Base-by-base conservation (phyloP, 176 grass and related monocot species). In the Poa annua region DNA sequence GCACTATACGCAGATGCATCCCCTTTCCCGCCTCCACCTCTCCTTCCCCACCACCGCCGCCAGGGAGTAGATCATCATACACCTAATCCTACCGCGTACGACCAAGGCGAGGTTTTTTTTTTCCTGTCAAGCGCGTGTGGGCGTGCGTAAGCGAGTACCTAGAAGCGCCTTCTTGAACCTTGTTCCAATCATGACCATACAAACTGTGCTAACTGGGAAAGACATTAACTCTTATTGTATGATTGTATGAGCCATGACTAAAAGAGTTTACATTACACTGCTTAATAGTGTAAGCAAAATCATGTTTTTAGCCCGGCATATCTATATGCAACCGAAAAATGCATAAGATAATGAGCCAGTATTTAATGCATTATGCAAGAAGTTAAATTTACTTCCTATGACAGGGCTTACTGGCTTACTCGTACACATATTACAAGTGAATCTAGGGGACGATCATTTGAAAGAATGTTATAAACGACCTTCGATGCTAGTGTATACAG, bases 251-350 rank as follows among this genome's bases (percentile, higher is more conserved):
- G 44, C n/a, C 70, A 50, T 24, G 44, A 73, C 1, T 73, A 73
- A 9, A 33, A 64, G 61, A 16, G 15, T 55, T 80, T 29, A 11
- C 4, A 85, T 52, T 68, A 35, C 20, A 51, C n/a, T 25, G 16
- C 32, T 47, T 10, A 51, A 50, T 12, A 10, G n/a, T 67, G 21
- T 68, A 45, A 42, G 22, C 16, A 69, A 16, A 21, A 77, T 57
- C 42, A 81, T 76, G 51, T 80, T 57, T 67, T 71, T 16, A 49
- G 51, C 21, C 21, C 29, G 51, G 0, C 21, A 81, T 57, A 69
- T 66, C 5, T n/a, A 19, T 75, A 48, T 72, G 47, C 54, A 72
- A 48, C 14, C 3, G 8, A 4, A 39, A 80, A 66, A 75, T 81
- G 21, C 8, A 51, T 66, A 68, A 47, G 45, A 35, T 57, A 67